Conservation (phyloP, 1,284 basidiomycete genomes). For the Ustilago esculenta region DNA sequence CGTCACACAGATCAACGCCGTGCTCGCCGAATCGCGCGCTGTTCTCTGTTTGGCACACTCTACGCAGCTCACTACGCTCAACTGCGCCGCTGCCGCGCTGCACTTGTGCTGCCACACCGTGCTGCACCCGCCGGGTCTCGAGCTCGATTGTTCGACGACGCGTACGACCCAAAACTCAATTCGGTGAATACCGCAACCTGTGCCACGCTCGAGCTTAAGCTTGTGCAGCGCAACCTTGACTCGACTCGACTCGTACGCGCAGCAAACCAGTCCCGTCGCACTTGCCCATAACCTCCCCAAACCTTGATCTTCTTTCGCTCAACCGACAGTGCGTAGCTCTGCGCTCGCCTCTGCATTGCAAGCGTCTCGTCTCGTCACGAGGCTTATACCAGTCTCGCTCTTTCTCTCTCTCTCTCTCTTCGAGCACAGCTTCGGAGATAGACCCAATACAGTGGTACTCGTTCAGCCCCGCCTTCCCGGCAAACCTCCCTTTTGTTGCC, state of each 20-base stretch:
- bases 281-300: not conserved
- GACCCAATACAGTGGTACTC: conserved; percentile 31
- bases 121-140: conserved; percentile 6
- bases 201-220: conserved; percentile 15
- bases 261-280: conserved; percentile 2
- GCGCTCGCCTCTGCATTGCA: not conserved
- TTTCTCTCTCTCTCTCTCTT: no score
- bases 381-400: no score
- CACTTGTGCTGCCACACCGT: not conserved
- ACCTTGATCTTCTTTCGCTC: conserved; percentile 1
- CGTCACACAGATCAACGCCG: conserved; percentile 8
- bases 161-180: conserved; percentile 10
- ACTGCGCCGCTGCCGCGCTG: not conserved
- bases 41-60: conserved; percentile 1
- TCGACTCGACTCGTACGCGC: conserved; percentile 5
- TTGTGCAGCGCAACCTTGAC: conserved; percentile 13
- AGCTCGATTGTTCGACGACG: conserved; percentile 15
- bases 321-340: not conserved
- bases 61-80: not conserved
- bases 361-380: no score
- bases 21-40: conserved; percentile 12
- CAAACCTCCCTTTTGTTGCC: conserved; percentile 18
- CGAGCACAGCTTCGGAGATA: conserved; percentile 19
- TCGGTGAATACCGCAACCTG: conserved; percentile 2
- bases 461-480: conserved; percentile 13